Base-by-base conservation (phyloP, 768 basidiomycete species). In the Agrocybe praecox region DNA sequence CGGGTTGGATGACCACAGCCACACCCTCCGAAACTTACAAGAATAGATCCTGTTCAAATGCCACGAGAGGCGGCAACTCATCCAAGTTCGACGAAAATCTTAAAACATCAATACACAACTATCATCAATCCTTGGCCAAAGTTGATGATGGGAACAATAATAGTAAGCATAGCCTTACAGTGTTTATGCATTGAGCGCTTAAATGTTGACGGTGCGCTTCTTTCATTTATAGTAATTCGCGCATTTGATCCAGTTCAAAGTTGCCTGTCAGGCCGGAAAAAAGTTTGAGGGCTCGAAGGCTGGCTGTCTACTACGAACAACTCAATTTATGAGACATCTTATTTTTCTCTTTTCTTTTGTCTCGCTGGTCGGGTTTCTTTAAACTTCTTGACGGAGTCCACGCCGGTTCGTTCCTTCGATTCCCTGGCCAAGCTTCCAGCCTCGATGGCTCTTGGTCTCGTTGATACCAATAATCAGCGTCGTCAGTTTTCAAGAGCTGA, bases 301-400 rank as follows among this genome's bases (percentile, higher is more conserved):
- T 29, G 23, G 46, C 17, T 24, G 46, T 48, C 22, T 26, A 6
- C 6, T 40, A 3, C 36, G 12, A 40, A 4, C 3, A 40, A 4
- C 12, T n/a, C 26, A 29, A n/a, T 6, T 4, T 40, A 40, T 29
- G 36, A 50, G 49, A 53, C 24, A 24, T 14, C 15, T 32, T 21
- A 19, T 14, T 42, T 18, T 21, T 48, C 32, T 45, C 26, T 46
- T 42, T 17, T 44, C 33, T 19, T n/a, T 36, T 22, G 19, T 40
- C 47, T 62, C 55, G 55, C 61, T 52, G 52, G 61, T n/a, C 52
- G 55, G 56, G 12, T 49, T 53, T 29, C 17, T 45, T 46, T 46
- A 24, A 44, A 18, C 45, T 53, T 49, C 53, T 49, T 42, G 53
- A 46, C 55, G 53, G 51, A 49, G 17, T 56, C 34, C 21, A 54